Conservation (phyloP, 257 asterid species). For the Petunia axillaris region DNA sequence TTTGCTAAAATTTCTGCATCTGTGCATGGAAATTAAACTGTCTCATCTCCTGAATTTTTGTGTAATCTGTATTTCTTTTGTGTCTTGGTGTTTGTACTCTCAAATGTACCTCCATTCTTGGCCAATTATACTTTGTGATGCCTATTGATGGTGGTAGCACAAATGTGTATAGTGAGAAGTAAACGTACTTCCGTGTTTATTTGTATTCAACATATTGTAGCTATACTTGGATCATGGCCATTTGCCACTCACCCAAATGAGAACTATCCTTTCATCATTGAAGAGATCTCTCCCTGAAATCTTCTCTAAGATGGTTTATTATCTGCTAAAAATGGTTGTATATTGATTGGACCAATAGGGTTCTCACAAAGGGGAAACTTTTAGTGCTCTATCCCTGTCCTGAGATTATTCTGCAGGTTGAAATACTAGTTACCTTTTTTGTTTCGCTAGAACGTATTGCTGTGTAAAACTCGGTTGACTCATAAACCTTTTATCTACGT, state of each 20-base stretch:
- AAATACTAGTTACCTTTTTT: conserved; percentile 10
- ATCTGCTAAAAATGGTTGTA: not conserved
- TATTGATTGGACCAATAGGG: conserved; percentile 10
- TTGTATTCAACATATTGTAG: not conserved
- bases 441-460: conserved; percentile 8
- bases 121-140: conserved; percentile 4
- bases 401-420: conserved; percentile 5
- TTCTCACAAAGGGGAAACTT: conserved; percentile 8
- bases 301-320: not conserved
- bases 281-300: conserved; percentile 6
- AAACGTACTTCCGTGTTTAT: not conserved
- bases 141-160: conserved; percentile 18
- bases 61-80: not conserved
- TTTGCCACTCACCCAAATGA: conserved; percentile 17
- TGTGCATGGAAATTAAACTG: conserved; percentile 1
- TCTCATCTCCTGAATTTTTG: not conserved
- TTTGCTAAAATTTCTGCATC: conserved; percentile 15
- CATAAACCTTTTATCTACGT: conserved; percentile 1
- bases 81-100: conserved; percentile 12
- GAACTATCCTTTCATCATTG: conserved; percentile 19
- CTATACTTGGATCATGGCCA: not conserved
- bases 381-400: not conserved
- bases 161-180: not conserved
- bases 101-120: conserved; percentile 13
- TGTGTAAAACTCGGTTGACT: not conserved